phyloP scores from a whole-genome alignment of 2,329 filamentous ascomycete species.

The Pseudocercospora vitis region DNA sequence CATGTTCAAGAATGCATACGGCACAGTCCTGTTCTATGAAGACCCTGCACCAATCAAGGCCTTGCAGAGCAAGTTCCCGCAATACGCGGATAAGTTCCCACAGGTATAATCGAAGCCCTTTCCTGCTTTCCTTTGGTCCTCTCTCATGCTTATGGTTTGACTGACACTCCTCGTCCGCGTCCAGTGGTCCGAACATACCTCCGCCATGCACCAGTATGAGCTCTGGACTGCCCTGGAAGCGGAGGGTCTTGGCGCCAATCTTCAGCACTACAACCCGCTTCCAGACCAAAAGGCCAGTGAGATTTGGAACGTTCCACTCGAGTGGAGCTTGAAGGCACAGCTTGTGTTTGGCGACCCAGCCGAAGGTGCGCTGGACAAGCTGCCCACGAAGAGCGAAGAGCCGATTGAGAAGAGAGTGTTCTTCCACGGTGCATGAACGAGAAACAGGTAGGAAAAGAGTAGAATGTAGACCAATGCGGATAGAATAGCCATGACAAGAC shows the following conservation, averaged over 20 bases:
- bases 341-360: constrained; percentile 65
- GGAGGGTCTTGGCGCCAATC: constrained; percentile 81
- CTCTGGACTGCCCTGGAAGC: constrained; percentile 80
- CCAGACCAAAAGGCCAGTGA: constrained; percentile 70
- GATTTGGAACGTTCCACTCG: constrained; percentile 67
- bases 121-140: no score
- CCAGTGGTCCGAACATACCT: constrained; percentile 77
- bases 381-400: constrained; percentile 33
- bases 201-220: constrained; percentile 78
- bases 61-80: constrained; percentile 67
- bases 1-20: constrained; percentile 70
- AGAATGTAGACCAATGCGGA: no score
- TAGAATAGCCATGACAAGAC: no score
- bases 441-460: no score
- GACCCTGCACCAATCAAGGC: constrained; percentile 66
- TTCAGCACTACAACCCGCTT: constrained; percentile 92
- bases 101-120: no score
- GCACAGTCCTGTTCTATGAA: constrained; percentile 86
- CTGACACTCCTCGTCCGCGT: constrained; percentile 4
- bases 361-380: constrained; percentile 47
- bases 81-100: constrained; percentile 78
- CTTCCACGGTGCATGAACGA: constrained; percentile 34
- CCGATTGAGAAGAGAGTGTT: constrained; percentile 34
- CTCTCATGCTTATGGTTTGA: no score
- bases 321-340: constrained; percentile 79